phyloP scores from a whole-genome alignment of 805 yeast species.

The Teunomyces funiuensis region DNA sequence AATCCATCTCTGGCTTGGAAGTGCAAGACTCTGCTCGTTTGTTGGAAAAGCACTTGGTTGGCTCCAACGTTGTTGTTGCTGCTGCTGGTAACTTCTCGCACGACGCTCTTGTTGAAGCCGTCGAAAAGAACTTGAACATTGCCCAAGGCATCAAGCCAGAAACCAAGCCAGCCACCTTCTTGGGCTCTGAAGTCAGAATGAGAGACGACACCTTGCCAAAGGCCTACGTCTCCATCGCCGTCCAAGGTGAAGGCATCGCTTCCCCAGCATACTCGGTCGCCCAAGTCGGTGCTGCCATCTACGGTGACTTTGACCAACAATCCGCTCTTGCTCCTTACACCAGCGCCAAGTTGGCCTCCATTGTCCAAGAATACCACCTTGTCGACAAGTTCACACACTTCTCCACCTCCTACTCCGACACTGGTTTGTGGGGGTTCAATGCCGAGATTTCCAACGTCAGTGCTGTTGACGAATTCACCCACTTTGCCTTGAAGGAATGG shows the following conservation, averaged over 20 bases:
- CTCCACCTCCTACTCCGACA: constrained; percentile 68
- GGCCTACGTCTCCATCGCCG: constrained; percentile 78
- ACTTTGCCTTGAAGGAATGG: constrained; percentile 84
- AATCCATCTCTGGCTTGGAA: constrained; percentile 58
- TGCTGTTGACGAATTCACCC: constrained; percentile 72
- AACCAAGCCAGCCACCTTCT: constrained; percentile 58
- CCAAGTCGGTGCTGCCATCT: constrained; percentile 66
- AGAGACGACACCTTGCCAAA: constrained; percentile 85
- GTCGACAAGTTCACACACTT: constrained; percentile 73
- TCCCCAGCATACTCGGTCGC: constrained; percentile 71
- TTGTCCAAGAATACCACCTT: constrained; percentile 69
- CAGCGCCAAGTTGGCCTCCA: constrained; percentile 69
- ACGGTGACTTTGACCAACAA: constrained; percentile 53
- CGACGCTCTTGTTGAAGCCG: constrained; percentile 65
- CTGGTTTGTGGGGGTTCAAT: constrained; percentile 83
- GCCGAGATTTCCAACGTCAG: constrained; percentile 60
- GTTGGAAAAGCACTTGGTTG: constrained; percentile 54
- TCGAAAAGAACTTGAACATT: constrained; percentile 50
- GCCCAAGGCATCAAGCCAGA: constrained; percentile 52
- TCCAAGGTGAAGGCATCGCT: constrained; percentile 61
- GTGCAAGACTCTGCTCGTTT: constrained; percentile 57
- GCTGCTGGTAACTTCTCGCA: constrained; percentile 71
- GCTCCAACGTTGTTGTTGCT: constrained; percentile 67
- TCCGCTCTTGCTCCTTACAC: constrained; percentile 50
- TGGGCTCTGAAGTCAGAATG: constrained; percentile 84